A percentile compares a stretch with the other conserved stretches of the same genome.
Evolutionary conservation across 225 moss, liverwort and hornwort genomes (phyloP).

Genomic region (Neckera pumila): DNA sequence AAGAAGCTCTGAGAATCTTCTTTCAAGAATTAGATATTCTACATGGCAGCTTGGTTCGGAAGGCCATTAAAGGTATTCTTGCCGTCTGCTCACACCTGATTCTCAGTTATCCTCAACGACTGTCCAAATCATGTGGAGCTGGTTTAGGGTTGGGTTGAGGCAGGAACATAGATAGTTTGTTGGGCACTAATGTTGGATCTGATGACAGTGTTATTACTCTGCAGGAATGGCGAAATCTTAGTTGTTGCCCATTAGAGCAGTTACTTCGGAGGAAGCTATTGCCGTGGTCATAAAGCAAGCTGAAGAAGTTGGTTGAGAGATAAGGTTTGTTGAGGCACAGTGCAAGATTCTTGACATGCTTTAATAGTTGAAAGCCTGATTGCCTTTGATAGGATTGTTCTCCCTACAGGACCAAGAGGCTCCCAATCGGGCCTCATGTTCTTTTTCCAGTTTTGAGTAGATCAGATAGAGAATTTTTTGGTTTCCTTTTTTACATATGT

Average conservation of each 20-base stretch:
- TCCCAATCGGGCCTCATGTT: neutral
- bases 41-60: constrained; percentile 49
- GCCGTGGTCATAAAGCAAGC: constrained; percentile 37
- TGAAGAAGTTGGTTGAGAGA: constrained; percentile 24
- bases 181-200: neutral
- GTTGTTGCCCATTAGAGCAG: constrained; percentile 35
- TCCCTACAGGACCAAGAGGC: neutral
- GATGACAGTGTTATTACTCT: neutral
- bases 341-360: neutral
- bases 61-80: constrained; percentile 47
- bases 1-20: constrained; percentile 44
- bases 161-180: neutral
- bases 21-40: constrained; percentile 52
- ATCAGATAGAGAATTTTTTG: neutral
- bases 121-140: constrained; percentile 15
- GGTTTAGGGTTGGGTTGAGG: neutral
- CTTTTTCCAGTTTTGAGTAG: neutral
- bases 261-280: constrained; percentile 23
- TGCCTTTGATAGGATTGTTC: neutral
- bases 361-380: neutral
- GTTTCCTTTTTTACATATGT: no score
- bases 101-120: constrained; percentile 33
- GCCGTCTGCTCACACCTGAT: constrained; percentile 47
- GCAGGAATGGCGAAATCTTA: constrained; percentile 4
- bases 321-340: constrained; percentile 21